Percentiles rank a stretch among this genome's conserved stretches.
Evolutionary conservation across 176 grass and related monocot genomes (phyloP).

Genomic region (Avena eriantha): DNA sequence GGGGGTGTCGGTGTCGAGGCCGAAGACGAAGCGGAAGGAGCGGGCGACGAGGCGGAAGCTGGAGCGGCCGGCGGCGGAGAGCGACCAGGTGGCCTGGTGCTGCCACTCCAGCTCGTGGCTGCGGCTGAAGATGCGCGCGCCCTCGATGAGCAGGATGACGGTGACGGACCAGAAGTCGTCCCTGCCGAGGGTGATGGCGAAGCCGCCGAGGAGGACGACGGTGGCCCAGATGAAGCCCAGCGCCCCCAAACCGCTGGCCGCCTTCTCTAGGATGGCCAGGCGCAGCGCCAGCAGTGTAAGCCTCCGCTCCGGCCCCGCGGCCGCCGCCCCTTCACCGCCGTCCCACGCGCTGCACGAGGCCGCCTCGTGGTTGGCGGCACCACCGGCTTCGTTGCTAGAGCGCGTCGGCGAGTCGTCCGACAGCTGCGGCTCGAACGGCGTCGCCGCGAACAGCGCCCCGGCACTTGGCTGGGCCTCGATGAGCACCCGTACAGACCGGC

Average conservation of each 20-base stretch:
- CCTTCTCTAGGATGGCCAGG: conserved; percentile 81
- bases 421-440: conserved; percentile 72
- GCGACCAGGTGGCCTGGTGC: conserved; percentile 84
- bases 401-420: conserved; percentile 47
- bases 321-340: background rate
- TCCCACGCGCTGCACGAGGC: conserved; percentile 6
- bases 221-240: conserved; percentile 95
- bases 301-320: conserved; percentile 57
- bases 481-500: conserved; percentile 44
- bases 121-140: conserved; percentile 80
- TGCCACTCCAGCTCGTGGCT: conserved; percentile 99
- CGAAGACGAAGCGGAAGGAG: conserved; percentile 59
- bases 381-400: conserved; percentile 16
- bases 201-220: conserved; percentile 85
- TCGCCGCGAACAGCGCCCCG: conserved; percentile 6
- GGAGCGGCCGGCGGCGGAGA: conserved; percentile 52
- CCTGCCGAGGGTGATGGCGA: conserved; percentile 57
- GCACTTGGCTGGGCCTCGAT: conserved; percentile 53
- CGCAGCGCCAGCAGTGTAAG: conserved; percentile 80
- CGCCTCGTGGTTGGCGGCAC: background rate
- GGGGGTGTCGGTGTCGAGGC: background rate
- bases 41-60: conserved; percentile 62
- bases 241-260: conserved; percentile 79
- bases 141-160: conserved; percentile 76
- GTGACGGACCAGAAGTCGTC: conserved; percentile 89